Base-by-base conservation (phyloP, 345 rosid genomes). In the Rhizophora apiculata region DNA sequence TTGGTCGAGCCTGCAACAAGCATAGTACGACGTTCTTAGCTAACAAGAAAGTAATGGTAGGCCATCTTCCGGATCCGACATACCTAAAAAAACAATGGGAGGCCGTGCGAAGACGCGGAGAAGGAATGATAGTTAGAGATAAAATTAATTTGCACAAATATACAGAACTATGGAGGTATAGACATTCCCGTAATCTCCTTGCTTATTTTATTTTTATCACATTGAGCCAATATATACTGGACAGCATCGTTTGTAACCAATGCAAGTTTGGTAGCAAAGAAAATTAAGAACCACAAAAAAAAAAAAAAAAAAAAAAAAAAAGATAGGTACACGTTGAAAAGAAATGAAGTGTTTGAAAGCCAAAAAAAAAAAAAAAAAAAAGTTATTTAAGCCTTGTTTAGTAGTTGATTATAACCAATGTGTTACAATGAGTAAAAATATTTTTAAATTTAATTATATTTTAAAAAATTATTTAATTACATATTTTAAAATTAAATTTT, bases 1-100 rank as follows among this genome's bases (percentile, higher is more conserved):
- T 3, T 64, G 29, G 22, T 49, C 68, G 65, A 65, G 72, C 72
- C 72, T 64, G 71, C 69, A 63, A 73, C 68, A 43, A 27, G 54
- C 59, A 21, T 37, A 37, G 31, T 6, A 8, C 8, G 3, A 54
- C 4, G 15, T 6, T 11, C n/a, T 21, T n/a, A 24, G 26, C 27
- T 21, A 54, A 53, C 24, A 53, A 6, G 8, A 53, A n/a, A 20
- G 18, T 53, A 53, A 54, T 6, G 5, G 29, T n/a, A 54, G 27
- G 5, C 59, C 59, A 21, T 54, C 1, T 37, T 37, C 43, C 13
- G 3, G n/a, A 20, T 32, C 21, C 3, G 27, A 6, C 15, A 54
- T 54, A 21, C 8, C 59, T 15, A 54, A 4, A 7, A 21, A 21
- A 54, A 22, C n/a, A 54, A 21, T 54, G 15, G 29, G 27, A 54